These are phyloP conservation scores for Crithidia sp. DNA, from an alignment of 208 protist species.

Conservation along the genomic window DNA sequence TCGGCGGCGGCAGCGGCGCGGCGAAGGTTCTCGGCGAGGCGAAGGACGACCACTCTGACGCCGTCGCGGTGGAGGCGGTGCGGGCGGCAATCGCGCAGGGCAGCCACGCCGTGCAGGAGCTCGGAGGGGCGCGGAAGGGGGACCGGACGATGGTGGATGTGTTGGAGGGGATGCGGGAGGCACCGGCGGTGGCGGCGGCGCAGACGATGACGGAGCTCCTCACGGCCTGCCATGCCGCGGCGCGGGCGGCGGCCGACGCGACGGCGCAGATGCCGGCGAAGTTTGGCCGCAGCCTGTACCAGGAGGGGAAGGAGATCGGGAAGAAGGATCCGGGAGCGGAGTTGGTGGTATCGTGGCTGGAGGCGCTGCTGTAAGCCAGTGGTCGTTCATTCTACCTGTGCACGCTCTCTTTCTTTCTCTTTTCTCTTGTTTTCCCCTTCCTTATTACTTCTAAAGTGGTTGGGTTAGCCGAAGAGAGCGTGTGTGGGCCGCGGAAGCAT, in stretches of 20 bases:
- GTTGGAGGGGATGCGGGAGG: constrained; percentile 43
- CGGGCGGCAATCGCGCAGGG: constrained; percentile 40
- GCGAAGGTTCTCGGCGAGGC: constrained; percentile 22
- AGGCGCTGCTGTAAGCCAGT: constrained; percentile 17
- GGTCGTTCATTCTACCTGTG: background rate
- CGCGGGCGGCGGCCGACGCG: constrained; percentile 34
- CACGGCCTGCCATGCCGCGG: constrained; percentile 39
- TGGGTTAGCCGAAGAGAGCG: no score
- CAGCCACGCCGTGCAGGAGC: constrained; percentile 48
- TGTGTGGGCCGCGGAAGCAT: no score
- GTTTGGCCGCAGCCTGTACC: constrained; percentile 59
- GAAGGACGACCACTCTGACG: background rate
- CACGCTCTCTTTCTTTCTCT: constrained; percentile 19
- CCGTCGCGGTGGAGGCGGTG: constrained; percentile 30
- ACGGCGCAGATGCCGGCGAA: constrained; percentile 52
- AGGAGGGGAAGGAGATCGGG: constrained; percentile 65
- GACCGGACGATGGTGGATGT: constrained; percentile 82
- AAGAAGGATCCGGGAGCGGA: constrained; percentile 60
- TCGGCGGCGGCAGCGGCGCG: constrained; percentile 40
- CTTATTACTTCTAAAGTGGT: constrained; percentile 1
- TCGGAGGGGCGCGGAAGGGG: constrained; percentile 51
- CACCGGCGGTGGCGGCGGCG: constrained; percentile 35
- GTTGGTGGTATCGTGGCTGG: constrained; percentile 56
- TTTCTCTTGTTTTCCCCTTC: constrained; percentile 22
- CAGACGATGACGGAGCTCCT: constrained; percentile 43